These are phyloP conservation scores for Kernera saxatilis DNA, from an alignment of 345 rosid genomes.

Conservation along the genomic window DNA sequence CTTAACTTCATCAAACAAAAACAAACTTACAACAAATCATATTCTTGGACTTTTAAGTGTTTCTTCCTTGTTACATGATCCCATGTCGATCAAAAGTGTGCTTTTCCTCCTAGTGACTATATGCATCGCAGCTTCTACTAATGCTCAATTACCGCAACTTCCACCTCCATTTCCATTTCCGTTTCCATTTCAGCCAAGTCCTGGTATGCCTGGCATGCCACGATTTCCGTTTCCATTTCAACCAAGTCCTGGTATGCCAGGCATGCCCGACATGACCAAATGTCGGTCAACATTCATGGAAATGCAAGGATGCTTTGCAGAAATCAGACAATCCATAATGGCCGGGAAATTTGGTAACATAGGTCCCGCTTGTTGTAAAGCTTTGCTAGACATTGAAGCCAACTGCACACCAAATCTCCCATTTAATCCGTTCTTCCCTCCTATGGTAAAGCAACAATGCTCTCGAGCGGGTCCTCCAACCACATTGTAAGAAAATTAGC, in stretches of 20 bases:
- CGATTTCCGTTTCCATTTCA: not conserved
- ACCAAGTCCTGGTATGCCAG: not conserved
- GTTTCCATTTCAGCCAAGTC: not conserved
- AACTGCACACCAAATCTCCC: no score
- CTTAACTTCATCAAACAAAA: not conserved
- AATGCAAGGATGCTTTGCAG: not conserved
- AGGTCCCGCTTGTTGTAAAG: constrained; percentile 23
- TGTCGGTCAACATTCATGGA: not conserved
- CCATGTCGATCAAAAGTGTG: not conserved
- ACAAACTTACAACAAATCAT: not conserved
- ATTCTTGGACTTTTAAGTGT: not conserved
- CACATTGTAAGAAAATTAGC: no score
- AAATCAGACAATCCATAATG: not conserved
- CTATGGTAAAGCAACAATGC: no score
- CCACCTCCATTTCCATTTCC: not conserved
- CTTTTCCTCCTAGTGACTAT: not conserved
- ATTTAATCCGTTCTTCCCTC: no score
- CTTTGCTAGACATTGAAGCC: not conserved
- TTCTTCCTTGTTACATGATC: not conserved
- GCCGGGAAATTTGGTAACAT: not conserved
- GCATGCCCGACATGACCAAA: not conserved
- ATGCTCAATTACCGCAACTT: not conserved
- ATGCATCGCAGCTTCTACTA: not conserved
- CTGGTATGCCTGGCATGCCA: not conserved
- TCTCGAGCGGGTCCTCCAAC: no score